Evolutionary conservation across 148 eudicot species (phyloP).

Genomic region (Salicornia ramosissima): DNA sequence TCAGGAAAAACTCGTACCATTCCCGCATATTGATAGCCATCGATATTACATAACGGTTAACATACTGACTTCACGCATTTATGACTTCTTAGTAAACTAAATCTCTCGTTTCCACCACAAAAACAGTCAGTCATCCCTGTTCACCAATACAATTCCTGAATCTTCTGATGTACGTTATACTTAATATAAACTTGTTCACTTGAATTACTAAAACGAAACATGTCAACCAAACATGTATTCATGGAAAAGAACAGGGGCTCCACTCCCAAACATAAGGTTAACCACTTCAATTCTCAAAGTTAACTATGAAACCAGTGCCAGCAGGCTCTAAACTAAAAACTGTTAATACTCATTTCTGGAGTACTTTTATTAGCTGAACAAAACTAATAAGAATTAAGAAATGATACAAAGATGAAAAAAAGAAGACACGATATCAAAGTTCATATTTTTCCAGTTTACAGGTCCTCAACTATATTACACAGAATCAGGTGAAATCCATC

Average conservation of each 20-base stretch:
- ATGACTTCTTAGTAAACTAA: background rate
- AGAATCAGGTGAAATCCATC: too few species aligned
- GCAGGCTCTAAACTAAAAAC: background rate
- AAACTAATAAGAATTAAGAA: background rate
- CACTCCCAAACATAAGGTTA: background rate
- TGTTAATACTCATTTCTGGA: background rate
- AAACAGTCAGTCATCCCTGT: background rate
- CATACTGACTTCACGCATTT: background rate
- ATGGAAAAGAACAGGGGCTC: background rate
- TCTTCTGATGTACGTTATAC: background rate
- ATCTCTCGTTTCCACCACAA: background rate
- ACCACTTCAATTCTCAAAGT: background rate
- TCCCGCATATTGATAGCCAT: background rate
- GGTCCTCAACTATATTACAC: background rate
- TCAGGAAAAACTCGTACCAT: background rate
- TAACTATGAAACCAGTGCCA: background rate
- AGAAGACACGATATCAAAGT: background rate
- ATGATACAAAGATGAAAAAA: background rate
- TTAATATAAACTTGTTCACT: background rate
- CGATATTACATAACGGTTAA: background rate
- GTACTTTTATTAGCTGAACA: background rate
- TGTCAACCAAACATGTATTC: background rate
- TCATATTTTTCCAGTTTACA: background rate
- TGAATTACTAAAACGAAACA: background rate
- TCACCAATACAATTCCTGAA: background rate